Evolutionary conservation across 805 yeast genomes (phyloP), one percentile per base, ranked within the genome.

Genomic region (Ogataea saltuana): DNA sequence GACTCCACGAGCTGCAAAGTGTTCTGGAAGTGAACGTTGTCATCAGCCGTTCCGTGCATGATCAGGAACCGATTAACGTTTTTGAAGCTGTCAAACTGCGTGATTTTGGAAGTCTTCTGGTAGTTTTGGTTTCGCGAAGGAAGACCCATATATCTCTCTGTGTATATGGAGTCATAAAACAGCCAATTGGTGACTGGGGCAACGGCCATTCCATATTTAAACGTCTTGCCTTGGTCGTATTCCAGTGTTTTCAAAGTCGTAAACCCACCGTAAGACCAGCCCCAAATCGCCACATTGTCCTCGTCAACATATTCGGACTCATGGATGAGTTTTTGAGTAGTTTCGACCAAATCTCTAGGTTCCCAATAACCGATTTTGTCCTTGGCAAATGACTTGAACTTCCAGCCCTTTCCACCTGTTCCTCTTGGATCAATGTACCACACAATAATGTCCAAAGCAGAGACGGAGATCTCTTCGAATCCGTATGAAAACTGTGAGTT

Each of bases 251-350:
- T 86, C 41, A 86, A 64, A 0, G 91, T 81, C 7, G 83, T 71
- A 57, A 82, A 86, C 1, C 91, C 95, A 42, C 95, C 95, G 61
- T 85, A 86, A 0, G 90, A 83, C 90, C 93, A 86, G 12, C 95
- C 95, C 90, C 93, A 86, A 28, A 85, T 73, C 0, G 88, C 87
- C 4, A 83, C 77, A 44, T 69, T 69, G 1, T 72, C 68, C 3
- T 53, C 53, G 56, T 85, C 83, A 15, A 86, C 71, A 46, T 73
- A 74, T 8, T 65, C 58, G 44, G 69, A 69, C 6, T 63, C 63
- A 17, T 64, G 46, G 6, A 85, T 72, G 58, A 79, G 81, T 26
- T 68, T 69, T 30, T 75, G 63, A 0, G 80, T 72, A 0, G 79
- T 73, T 4, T 68, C 69, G 0, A 75, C 70, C 11, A 86, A 65